These are phyloP conservation scores for Fusarium tupiense DNA, from an alignment of 2,329 filamentous ascomycete species.

Conservation along the genomic window DNA sequence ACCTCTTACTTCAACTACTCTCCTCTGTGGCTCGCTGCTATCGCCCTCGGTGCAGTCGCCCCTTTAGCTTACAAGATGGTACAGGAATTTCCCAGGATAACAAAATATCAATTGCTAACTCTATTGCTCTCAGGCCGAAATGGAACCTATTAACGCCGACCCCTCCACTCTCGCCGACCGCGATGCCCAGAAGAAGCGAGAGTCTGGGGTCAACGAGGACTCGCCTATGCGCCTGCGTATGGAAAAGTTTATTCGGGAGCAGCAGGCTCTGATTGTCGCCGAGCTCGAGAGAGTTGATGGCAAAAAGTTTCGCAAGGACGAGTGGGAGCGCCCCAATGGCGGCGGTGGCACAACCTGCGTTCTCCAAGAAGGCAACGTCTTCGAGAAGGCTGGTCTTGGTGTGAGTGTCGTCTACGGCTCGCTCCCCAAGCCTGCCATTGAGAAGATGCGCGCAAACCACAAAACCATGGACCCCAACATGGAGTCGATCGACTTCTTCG, in stretches of 20 bases:
- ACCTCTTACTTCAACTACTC: slow-evolving; percentile 29
- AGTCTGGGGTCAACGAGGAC: slow-evolving; percentile 70
- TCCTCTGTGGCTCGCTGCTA: slow-evolving; percentile 48
- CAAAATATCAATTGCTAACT: slow-evolving; percentile 24
- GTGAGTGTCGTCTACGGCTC: slow-evolving; percentile 95
- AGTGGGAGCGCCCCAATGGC: slow-evolving; percentile 87
- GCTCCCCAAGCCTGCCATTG: slow-evolving; percentile 85
- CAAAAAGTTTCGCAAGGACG: slow-evolving; percentile 81
- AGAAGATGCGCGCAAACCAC: slow-evolving; percentile 94
- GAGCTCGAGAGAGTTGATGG: slow-evolving; percentile 88
- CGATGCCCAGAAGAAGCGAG: slow-evolving; percentile 82
- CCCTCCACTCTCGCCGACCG: slow-evolving; percentile 81
- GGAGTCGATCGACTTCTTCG: slow-evolving; percentile 92
- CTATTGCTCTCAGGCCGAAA: slow-evolving; percentile 50
- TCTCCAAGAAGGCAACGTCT: slow-evolving; percentile 93
- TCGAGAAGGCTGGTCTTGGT: slow-evolving; percentile 97
- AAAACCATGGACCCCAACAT: slow-evolving; percentile 84
- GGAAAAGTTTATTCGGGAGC: slow-evolving; percentile 94
- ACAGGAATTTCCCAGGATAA: slow-evolving; percentile 31
- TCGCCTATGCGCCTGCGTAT: slow-evolving; percentile 98
- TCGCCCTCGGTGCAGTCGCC: slow-evolving; percentile 61
- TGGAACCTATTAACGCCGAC: slow-evolving; percentile 63
- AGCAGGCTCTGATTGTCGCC: slow-evolving; percentile 87
- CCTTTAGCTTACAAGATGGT: slow-evolving; percentile 70
- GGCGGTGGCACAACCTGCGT: slow-evolving; percentile 96